phyloP scores from a whole-genome alignment of 257 asterid genomes.

The Jacaranda copaia region DNA sequence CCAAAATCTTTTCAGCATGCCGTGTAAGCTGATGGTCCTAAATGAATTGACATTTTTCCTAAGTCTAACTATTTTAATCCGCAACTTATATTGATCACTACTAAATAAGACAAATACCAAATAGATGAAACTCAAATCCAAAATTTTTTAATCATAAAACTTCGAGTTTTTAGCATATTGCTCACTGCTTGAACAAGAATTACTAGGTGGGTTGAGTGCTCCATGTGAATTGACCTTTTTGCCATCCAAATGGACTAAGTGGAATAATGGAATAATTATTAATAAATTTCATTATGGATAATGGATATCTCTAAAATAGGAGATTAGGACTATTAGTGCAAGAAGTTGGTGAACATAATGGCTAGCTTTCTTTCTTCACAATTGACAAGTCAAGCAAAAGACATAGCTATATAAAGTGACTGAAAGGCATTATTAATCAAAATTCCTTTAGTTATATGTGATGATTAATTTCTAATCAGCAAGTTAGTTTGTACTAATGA shows the following conservation, averaged over 20 bases:
- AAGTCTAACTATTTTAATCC: no score
- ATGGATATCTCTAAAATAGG: not conserved
- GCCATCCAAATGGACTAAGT: not conserved
- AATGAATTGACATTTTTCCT: no score
- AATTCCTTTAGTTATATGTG: slow-evolving; percentile 19
- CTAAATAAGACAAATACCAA: no score
- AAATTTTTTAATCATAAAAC: no score
- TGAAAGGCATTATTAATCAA: slow-evolving; percentile 13
- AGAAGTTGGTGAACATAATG: slow-evolving; percentile 40
- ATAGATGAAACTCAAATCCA: no score
- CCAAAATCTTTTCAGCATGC: no score
- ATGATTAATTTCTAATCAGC: slow-evolving; percentile 34
- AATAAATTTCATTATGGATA: not conserved
- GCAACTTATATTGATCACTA: no score
- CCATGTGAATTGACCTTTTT: not conserved
- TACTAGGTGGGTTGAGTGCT: no score
- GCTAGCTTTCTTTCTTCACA: slow-evolving; percentile 11
- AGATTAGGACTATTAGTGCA: slow-evolving; percentile 31
- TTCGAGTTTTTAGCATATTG: no score
- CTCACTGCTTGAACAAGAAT: no score
- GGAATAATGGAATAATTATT: not conserved
- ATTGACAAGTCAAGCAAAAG: slow-evolving; percentile 36
- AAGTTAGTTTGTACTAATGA: slow-evolving; percentile 38
- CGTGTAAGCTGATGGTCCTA: no score
- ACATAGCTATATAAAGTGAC: not conserved